Evolutionary conservation across 2,329 filamentous ascomycete species (phyloP), one percentile per base, ranked within the genome.

Genomic region (Lizonia empirigonia): DNA sequence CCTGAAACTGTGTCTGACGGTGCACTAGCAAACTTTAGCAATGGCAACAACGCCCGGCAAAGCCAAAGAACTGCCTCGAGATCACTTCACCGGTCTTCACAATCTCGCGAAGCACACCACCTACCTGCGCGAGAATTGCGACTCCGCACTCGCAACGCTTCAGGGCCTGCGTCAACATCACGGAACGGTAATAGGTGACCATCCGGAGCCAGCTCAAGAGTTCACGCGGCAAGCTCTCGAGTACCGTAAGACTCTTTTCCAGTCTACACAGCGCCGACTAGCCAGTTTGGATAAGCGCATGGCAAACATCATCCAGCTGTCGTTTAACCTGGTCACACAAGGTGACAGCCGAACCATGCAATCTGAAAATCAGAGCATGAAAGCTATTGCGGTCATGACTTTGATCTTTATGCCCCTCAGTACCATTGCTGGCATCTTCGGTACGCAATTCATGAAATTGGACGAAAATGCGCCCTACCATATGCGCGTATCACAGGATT

Each of bases 361-460:
- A 39, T 59, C 67, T 7, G 74, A 77, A 51, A 74, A 67, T 30
- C 67, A 71, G 13, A 75, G 73, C 10, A 78, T 78, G 76, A 77
- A 77, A 58, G 76, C 74, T 0, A 77, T 78, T 15, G 76, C 76
- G 0, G 65, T 77, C 7, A 64, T 76, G 53, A 78, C 76, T 1
- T 55, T 78, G 15, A 64, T 76, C 5, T 78, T 78, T 65, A 67
- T 78, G 32, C 76, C 76, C 2, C 64, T 72, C 1, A 69, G 73
- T 2, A 73, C 73, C 1, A 56, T 70, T 0, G 66, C 69, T 0
- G 54, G 59, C 0, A 63, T 71, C 2, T 70, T 71, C 18, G 65
- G 69, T 1, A 66, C 61, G 13, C 65, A 69, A 12, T 67, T 69
- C 33, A 69, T 70, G 42, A 53, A 49, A 26, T 26, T 68, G 1